Conservation (phyloP, 192 early-diverging fungal genomes). For the Coemansia sp. region DNA sequence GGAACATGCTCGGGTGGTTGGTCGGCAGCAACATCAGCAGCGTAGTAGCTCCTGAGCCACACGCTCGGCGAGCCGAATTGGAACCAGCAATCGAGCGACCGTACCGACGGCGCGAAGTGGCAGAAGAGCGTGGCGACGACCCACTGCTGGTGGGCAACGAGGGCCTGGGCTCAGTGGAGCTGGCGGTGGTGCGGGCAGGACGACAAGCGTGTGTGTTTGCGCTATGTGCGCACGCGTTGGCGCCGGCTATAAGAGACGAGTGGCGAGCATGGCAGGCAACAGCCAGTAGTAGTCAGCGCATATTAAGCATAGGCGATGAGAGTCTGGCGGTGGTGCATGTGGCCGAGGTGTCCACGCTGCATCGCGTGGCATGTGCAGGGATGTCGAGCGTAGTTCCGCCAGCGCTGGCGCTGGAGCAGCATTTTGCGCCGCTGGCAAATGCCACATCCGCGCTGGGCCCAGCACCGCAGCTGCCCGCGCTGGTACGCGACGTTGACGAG, state of each 20-base stretch:
- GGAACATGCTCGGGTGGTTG: conserved; percentile 56
- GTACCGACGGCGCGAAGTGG: conserved; percentile 22
- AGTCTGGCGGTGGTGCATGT: conserved; percentile 48
- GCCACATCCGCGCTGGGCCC: conserved; percentile 27
- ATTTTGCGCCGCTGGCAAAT: conserved; percentile 32
- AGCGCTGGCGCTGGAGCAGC: conserved; percentile 45
- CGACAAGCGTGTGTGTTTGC: conserved; percentile 40
- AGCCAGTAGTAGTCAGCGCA: conserved; percentile 1
- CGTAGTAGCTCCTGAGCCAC: neutral
- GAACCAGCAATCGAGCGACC: neutral
- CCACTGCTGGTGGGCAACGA: conserved; percentile 54
- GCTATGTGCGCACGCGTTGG: conserved; percentile 51
- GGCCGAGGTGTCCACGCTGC: conserved; percentile 54
- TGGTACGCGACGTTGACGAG: conserved; percentile 7
- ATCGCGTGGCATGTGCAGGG: conserved; percentile 42
- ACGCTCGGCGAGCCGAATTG: neutral
- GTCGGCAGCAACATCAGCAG: conserved; percentile 18
- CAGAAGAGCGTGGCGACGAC: conserved; percentile 33
- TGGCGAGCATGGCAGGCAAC: conserved; percentile 40
- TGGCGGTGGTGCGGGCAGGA: conserved; percentile 29
- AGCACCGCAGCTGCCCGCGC: conserved; percentile 38
- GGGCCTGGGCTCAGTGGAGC: conserved; percentile 47
- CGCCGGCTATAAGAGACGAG: conserved; percentile 22
- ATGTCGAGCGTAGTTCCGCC: conserved; percentile 43
- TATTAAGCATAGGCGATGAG: neutral